These are phyloP conservation scores for Aureobasidium sp. DNA, from an alignment of 2,329 filamentous ascomycete species.

Conservation along the genomic window DNA sequence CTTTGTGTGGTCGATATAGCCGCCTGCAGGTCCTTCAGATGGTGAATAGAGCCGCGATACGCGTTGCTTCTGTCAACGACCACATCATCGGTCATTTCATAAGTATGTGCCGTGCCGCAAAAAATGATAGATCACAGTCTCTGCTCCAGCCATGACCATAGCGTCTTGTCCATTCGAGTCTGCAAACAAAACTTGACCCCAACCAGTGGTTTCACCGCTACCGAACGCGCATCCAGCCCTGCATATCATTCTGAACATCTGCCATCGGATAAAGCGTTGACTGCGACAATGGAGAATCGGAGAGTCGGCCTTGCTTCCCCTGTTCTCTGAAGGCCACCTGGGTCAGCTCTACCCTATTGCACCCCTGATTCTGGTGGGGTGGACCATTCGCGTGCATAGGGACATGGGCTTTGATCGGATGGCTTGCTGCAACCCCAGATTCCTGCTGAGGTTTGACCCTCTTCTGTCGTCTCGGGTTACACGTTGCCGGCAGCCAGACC, in stretches of 20 bases:
- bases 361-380: neutral
- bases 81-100: neutral
- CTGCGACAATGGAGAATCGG: neutral
- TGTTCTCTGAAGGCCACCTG: neutral
- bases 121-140: slow-evolving; percentile 6
- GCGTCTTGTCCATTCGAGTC: neutral
- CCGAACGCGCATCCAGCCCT: slow-evolving; percentile 1
- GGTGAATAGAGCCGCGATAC: neutral
- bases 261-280: neutral
- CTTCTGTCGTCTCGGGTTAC: slow-evolving; percentile 1
- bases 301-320: slow-evolving; percentile 3
- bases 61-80: neutral
- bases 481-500: neutral
- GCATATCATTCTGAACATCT: neutral
- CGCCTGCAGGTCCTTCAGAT: neutral
- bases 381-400: neutral
- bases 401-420: neutral
- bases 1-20: neutral
- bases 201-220: slow-evolving; percentile 7
- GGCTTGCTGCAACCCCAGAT: slow-evolving; percentile 4
- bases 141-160: neutral
- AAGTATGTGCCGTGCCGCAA: slow-evolving; percentile 6
- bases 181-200: slow-evolving; percentile 2
- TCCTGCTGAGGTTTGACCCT: neutral
- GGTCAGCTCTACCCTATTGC: neutral